These are phyloP conservation scores for Russula sp. DNA, from an alignment of 768 basidiomycete species.

Conservation along the genomic window DNA sequence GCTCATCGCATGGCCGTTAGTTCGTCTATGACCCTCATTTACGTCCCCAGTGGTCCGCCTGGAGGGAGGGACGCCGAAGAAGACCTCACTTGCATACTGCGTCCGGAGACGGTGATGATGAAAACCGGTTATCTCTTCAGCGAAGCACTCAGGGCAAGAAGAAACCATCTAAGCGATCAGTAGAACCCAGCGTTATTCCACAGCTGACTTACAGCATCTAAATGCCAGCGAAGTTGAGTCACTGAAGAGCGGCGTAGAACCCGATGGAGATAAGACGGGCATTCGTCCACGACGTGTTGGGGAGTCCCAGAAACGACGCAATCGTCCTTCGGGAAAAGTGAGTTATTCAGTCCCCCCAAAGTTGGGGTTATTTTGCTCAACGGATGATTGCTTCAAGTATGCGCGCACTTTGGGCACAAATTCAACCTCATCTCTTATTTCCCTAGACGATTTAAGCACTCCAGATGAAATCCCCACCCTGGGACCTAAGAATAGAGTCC, in stretches of 20 bases:
- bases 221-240: slow-evolving; percentile 24
- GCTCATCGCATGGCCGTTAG: slow-evolving; percentile 14
- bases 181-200: slow-evolving; percentile 8
- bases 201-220: slow-evolving; percentile 25
- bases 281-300: slow-evolving; percentile 14
- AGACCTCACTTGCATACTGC: slow-evolving; percentile 9
- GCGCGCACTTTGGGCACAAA: neutral
- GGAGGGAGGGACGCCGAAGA: slow-evolving; percentile 23
- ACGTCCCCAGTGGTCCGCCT: slow-evolving; percentile 21
- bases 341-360: neutral
- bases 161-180: neutral
- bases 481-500: neutral
- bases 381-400: neutral
- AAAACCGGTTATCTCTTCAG: neutral
- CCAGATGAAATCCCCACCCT: slow-evolving; percentile 2
- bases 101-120: slow-evolving; percentile 14
- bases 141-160: slow-evolving; percentile 2
- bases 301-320: neutral
- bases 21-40: slow-evolving; percentile 30
- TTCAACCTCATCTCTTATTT: slow-evolving; percentile 10
- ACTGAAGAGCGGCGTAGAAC: slow-evolving; percentile 14
- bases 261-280: slow-evolving; percentile 19
- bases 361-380: neutral
- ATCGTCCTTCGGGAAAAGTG: slow-evolving; percentile 7
- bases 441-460: neutral